Evolutionary conservation across 164 flowering plant species (phyloP).

Genomic region (Dillenia turbinata): DNA sequence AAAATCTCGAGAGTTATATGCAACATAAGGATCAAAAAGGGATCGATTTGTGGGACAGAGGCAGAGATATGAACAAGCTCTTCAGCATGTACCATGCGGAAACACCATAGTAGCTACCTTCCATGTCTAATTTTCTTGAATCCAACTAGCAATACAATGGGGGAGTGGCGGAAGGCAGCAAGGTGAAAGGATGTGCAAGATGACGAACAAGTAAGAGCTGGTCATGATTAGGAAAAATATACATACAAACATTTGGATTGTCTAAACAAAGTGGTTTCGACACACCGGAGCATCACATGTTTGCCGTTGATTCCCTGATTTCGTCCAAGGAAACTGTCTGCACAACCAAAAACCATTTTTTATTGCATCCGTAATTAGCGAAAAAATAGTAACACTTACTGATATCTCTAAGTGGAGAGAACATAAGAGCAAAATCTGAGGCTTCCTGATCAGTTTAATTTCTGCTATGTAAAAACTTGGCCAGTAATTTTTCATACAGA

Average conservation of each 20-base stretch:
- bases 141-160: too few species aligned
- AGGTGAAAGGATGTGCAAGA: too few species aligned
- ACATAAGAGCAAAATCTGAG: background rate
- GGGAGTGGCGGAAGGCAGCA: too few species aligned
- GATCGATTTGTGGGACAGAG: too few species aligned
- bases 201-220: background rate
- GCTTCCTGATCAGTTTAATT: background rate
- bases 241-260: constrained; percentile 15
- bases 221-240: constrained; percentile 7
- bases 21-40: too few species aligned
- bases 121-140: too few species aligned
- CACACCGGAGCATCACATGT: constrained; percentile 33
- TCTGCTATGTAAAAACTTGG: background rate
- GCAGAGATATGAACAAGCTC: too few species aligned
- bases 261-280: constrained; percentile 2
- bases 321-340: constrained; percentile 75
- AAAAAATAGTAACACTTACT: background rate
- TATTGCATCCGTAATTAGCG: background rate
- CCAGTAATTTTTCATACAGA: too few species aligned
- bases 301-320: constrained; percentile 67
- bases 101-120: too few species aligned
- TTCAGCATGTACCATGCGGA: too few species aligned
- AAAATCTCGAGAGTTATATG: too few species aligned
- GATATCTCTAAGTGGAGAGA: background rate
- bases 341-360: constrained; percentile 10